These are phyloP conservation scores for Tremella yokohamensis DNA, from an alignment of 768 basidiomycete genomes.

Conservation along the genomic window DNA sequence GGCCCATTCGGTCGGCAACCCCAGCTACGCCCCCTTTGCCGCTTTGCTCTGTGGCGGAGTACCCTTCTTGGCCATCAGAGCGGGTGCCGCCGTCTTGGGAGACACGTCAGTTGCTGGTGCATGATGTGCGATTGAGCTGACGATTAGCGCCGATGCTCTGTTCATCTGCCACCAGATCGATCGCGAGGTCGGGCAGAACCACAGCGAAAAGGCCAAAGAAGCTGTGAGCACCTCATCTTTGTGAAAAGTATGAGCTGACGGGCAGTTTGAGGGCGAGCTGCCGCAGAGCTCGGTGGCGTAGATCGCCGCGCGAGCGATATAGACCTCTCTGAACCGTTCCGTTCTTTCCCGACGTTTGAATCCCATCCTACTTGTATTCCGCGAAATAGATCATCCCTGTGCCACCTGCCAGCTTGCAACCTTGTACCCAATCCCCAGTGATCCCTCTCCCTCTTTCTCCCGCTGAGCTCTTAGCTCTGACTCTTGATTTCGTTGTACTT, in stretches of 20 bases:
- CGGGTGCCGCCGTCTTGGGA: constrained; percentile 74
- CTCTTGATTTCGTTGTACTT: too few relatives aligned
- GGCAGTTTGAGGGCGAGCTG: constrained; percentile 9
- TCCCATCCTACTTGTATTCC: too few relatives aligned
- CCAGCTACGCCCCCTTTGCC: constrained; percentile 69
- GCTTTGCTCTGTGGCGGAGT: constrained; percentile 73
- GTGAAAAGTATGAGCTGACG: neutral
- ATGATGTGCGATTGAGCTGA: neutral
- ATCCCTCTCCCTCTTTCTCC: too few relatives aligned
- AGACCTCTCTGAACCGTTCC: too few relatives aligned
- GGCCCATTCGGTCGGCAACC: constrained; percentile 70
- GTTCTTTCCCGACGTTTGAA: too few relatives aligned
- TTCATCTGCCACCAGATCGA: constrained; percentile 69
- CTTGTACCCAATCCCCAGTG: too few relatives aligned
- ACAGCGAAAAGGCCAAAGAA: constrained; percentile 58
- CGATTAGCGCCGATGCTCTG: constrained; percentile 60
- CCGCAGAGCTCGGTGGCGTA: too few relatives aligned
- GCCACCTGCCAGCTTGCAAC: too few relatives aligned
- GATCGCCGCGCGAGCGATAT: too few relatives aligned
- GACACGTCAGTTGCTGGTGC: constrained; percentile 60
- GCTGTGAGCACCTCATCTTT: constrained; percentile 54
- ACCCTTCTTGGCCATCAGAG: constrained; percentile 75
- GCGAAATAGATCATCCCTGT: too few relatives aligned
- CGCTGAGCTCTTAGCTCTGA: too few relatives aligned
- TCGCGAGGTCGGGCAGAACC: constrained; percentile 57